phyloP scores from a whole-genome alignment of 257 asterid genomes.

The Penstemon barbatus region DNA sequence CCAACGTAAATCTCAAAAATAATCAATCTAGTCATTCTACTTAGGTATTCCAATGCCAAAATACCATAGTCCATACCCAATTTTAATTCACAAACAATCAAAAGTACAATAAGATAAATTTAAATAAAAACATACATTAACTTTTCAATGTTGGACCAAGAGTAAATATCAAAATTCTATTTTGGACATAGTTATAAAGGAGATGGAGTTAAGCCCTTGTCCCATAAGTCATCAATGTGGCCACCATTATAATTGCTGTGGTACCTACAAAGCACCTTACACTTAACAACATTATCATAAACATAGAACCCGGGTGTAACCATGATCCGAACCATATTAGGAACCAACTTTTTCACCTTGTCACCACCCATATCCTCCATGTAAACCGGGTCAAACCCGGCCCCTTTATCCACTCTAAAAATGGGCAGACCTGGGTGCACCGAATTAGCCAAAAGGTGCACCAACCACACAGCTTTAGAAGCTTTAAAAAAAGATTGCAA shows the following conservation, averaged over 20 bases:
- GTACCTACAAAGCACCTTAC: conserved; percentile 91
- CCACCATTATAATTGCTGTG: conserved; percentile 39
- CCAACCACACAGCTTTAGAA: conserved; percentile 85
- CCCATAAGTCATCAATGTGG: conserved; percentile 29
- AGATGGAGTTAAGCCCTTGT: conserved; percentile 53
- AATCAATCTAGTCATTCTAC: conserved; percentile 33
- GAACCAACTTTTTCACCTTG: conserved; percentile 62
- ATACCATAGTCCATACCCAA: conserved; percentile 24
- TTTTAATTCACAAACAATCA: neutral
- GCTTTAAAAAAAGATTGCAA: conserved; percentile 89
- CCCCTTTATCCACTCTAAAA: conserved; percentile 75
- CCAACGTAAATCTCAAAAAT: neutral
- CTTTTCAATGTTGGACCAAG: neutral
- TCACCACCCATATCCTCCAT: conserved; percentile 97
- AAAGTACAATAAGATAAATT: neutral
- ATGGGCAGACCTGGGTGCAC: conserved; percentile 78
- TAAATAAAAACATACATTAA: neutral
- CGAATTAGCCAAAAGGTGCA: conserved; percentile 88
- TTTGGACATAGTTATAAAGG: conserved; percentile 34
- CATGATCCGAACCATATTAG: conserved; percentile 79
- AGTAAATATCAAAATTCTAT: neutral
- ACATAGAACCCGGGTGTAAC: conserved; percentile 94
- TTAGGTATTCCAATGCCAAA: conserved; percentile 28
- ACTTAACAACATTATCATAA: conserved; percentile 86
- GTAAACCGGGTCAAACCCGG: conserved; percentile 72